Base-by-base conservation (phyloP, 306 rosid genomes). In the Acacia crassicarpa region DNA sequence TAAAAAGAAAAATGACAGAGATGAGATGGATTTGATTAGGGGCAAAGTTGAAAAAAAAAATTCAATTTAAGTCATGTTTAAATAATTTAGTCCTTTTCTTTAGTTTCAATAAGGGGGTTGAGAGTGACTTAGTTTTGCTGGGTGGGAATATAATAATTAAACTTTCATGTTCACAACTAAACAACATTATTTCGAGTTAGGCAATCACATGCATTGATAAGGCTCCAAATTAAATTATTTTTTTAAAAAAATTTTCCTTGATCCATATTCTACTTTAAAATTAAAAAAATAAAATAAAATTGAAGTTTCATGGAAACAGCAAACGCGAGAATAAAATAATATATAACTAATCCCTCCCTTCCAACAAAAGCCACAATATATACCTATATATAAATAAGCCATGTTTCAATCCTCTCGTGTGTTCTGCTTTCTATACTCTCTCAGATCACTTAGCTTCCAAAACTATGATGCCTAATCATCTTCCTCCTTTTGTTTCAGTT, bases 281-380 rank as follows among this genome's bases (percentile, higher is more conserved):
- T 58, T 9, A 11, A 23, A 27, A 59, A 59, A 27, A 27, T 27
- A 6, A 76, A 25, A 43, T n/a, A n/a, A n/a, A 61, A 43, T 25
- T 5, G 80, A 76, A 61, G 44, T 65, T 61, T 62, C 80, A 61
- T 4, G 54, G 72, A 76, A 76, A 44, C 44, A 43, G 19, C 58
- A 56, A n/a, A 9, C n/a, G 25, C 27, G 15, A 58, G 32, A 30
- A 49, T 48, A 73, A 40, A 58, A 59, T 59, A 59, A 62, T 62
- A 27, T 13, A 61, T 32, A 11, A 35, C 0, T 32, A 15, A 14
- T 15, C 40, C 10, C 9, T 63, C 69, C 41, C 41, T 63, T 63
- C 10, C 8, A 15, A 5, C 38, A 63, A 63, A 63, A 32, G 69
- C 35, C 32, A 30, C 69, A 63, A 67, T 10, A n/a, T 22, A 56